Evolutionary conservation across 306 rosid species (phyloP), one percentile per base, ranked within the genome.

Genomic region (Erythrophleum fordii): DNA sequence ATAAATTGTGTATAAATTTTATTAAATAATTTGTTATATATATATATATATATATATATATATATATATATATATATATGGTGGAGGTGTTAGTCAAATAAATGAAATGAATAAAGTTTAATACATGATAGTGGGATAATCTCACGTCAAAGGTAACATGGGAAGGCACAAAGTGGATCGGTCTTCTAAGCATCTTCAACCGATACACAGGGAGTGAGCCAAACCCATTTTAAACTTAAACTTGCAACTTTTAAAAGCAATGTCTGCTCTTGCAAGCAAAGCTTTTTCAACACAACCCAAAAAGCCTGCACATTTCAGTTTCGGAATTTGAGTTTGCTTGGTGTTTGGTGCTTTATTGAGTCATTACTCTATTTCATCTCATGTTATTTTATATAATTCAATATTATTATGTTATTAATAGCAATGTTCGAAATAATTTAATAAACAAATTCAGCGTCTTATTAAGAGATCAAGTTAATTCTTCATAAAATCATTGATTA

Each of bases 61-160:
- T 42, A 42, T 42, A 39, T 39, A 39, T 39, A 39, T 39, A 42
- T 42, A 42, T 42, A 42, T 42, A 42, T 42, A 46, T 16, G 23
- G 58, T 4, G 2, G n/a, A 31, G 1, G 34, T 31, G 34, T 31
- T 31, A 31, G 1, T 31, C 1, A 51, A 51, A 18, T 51, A 5
- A 18, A 17, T 17, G 58, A 51, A 11, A 45, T n/a, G 23, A 14
- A n/a, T 49, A 5, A n/a, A n/a, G 10, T 2, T 56, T 2, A 11
- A 59, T 26, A 25, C 25, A 60, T 39, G 42, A 12, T 60, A 13
- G 28, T 8, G 48, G 16, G 28, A 34, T 17, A 31, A 31, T 10
- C 26, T 18, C 25, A 11, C 51, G 72, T 66, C 72, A 39, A 66
- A 66, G 72, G 72, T n/a, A 39, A 66, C 72, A 42, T 41, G 53